Percentiles rank a stretch among this genome's conserved stretches.
Conservation (phyloP, 371 early-diverging fungal genomes). For the Entomophthora muscae region DNA sequence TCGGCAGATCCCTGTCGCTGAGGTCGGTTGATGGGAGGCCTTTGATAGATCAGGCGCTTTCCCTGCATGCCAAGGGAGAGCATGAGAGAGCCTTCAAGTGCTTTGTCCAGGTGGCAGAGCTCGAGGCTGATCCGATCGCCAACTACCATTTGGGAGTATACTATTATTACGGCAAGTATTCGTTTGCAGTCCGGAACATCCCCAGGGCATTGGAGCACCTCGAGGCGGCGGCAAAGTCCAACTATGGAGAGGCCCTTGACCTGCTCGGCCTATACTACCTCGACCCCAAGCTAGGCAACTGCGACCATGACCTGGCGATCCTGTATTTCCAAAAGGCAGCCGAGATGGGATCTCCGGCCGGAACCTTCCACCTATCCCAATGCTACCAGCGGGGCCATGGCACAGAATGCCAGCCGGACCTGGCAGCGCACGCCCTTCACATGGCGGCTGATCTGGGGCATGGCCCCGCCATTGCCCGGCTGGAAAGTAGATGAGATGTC, state of each 20-base stretch:
- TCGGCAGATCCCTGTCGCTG: background rate
- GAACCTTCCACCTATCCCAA: constrained; percentile 3
- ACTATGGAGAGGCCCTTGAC: constrained; percentile 1
- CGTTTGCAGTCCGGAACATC: background rate
- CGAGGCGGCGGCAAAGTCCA: background rate
- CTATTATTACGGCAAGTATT: background rate
- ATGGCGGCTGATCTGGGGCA: background rate
- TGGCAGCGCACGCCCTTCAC: background rate
- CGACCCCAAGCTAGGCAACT: background rate
- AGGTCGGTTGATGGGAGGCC: background rate
- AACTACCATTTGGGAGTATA: constrained; percentile 1
- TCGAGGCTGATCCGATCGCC: background rate
- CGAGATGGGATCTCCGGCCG: background rate
- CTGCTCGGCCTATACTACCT: constrained; percentile 6
- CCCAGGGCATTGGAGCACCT: background rate
- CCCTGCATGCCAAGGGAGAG: background rate
- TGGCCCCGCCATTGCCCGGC: constrained; percentile 2
- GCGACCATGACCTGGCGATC: background rate
- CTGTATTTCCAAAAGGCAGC: constrained; percentile 5
- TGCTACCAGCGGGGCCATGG: constrained; percentile 4
- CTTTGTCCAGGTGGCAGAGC: background rate
- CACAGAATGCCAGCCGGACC: background rate
- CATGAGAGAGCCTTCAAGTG: background rate
- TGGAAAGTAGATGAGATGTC: too few species aligned
- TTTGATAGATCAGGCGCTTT: background rate